Evolutionary conservation across 2,329 filamentous ascomycete species (phyloP).

Genomic region (Alternaria longipes): DNA sequence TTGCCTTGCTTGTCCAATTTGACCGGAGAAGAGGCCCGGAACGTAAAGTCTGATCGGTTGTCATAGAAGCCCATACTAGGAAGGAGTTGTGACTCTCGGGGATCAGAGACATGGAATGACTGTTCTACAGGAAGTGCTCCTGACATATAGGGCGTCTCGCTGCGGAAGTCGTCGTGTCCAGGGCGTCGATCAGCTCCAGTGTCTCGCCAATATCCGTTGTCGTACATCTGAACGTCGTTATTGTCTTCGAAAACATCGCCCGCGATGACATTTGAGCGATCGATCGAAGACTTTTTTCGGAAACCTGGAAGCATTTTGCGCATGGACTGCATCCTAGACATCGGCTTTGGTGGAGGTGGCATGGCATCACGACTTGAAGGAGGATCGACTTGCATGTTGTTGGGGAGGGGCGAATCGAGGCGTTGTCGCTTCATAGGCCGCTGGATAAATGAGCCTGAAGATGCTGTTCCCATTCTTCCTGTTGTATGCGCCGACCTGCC

Average conservation of each 20-base stretch:
- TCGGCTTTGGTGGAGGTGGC: conserved; percentile 49
- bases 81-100: conserved; percentile 12
- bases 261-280: conserved; percentile 11
- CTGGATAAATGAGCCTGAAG: conserved; percentile 23
- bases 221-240: conserved; percentile 25
- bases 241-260: background rate
- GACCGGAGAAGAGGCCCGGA: conserved; percentile 29
- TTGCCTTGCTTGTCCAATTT: conserved; percentile 12
- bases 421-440: conserved; percentile 46
- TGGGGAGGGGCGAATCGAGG: conserved; percentile 39
- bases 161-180: conserved; percentile 6
- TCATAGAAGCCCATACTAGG: conserved; percentile 8
- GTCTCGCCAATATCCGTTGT: conserved; percentile 20
- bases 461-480: conserved; percentile 11
- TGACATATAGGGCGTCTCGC: conserved; percentile 33
- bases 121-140: conserved; percentile 34
- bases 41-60: conserved; percentile 26
- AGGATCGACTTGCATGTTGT: conserved; percentile 23
- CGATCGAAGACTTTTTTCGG: conserved; percentile 34
- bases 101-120: background rate
- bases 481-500: conserved; percentile 32
- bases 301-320: conserved; percentile 36
- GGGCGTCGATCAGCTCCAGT: background rate
- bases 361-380: conserved; percentile 47
- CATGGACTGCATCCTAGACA: conserved; percentile 40